phyloP scores from a whole-genome alignment of 108 stramenopile species.

The Parietichytrium sp. region DNA sequence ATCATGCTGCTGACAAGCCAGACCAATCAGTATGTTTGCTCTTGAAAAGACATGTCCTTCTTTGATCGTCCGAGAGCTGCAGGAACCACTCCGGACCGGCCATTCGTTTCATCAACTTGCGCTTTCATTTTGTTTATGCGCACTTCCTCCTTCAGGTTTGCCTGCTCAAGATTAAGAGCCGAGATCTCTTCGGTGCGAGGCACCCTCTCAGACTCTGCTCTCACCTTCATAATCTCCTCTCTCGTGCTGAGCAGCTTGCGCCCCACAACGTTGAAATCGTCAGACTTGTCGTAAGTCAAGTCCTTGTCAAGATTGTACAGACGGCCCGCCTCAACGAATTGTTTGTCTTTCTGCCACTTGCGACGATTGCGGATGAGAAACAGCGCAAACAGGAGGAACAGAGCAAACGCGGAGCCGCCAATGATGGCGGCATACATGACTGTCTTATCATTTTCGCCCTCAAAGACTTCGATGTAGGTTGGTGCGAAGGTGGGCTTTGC shows the following conservation, averaged over 20 bases:
- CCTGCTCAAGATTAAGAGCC: background rate
- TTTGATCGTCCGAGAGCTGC: too few relatives aligned
- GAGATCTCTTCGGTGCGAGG: background rate
- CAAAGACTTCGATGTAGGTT: background rate
- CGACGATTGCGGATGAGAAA: background rate
- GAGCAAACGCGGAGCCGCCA: background rate
- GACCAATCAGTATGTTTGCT: too few relatives aligned
- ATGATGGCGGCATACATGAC: background rate
- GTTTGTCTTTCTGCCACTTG: background rate
- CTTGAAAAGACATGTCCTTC: too few relatives aligned
- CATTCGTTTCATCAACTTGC: background rate
- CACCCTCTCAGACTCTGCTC: background rate
- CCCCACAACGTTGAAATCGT: background rate
- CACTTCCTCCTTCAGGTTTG: background rate
- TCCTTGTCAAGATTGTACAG: constrained; percentile 7
- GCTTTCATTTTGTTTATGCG: background rate
- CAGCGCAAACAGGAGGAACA: background rate
- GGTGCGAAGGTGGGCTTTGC: background rate
- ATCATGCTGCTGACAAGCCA: too few relatives aligned
- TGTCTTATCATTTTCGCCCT: background rate
- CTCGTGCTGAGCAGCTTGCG: background rate
- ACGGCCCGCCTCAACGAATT: background rate
- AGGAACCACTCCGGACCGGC: too few relatives aligned
- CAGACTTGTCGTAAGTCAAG: background rate
- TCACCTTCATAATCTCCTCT: background rate